These are phyloP conservation scores for Betula pendula DNA, from an alignment of 306 rosid genomes.

Conservation along the genomic window DNA sequence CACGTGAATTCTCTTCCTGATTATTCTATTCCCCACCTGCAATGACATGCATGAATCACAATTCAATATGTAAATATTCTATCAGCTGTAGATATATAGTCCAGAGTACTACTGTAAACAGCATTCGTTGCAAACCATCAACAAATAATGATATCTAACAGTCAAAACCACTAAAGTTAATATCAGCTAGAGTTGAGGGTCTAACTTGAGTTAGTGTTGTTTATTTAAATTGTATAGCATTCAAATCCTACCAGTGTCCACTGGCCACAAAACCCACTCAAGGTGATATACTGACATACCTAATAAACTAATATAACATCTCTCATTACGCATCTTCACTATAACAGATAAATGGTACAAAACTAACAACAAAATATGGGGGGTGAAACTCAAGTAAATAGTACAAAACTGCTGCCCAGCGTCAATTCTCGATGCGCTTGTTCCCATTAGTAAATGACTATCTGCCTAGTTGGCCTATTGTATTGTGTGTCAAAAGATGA, in stretches of 20 bases:
- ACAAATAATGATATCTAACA: background rate
- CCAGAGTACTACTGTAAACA: background rate
- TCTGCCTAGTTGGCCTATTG: background rate
- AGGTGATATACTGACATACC: background rate
- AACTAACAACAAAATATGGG: background rate
- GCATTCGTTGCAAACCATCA: background rate
- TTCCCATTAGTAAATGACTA: background rate
- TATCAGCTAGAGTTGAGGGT: no score
- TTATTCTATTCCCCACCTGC: constrained; percentile 77
- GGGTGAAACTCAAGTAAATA: background rate
- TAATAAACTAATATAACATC: background rate
- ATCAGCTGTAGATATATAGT: background rate
- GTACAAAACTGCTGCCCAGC: background rate
- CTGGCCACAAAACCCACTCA: background rate
- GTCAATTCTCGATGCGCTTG: background rate
- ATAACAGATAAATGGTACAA: background rate
- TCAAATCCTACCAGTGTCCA: background rate
- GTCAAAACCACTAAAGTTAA: background rate
- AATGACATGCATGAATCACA: background rate
- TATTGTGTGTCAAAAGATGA: no score
- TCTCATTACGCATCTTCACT: background rate
- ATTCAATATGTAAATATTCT: background rate
- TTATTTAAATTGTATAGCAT: background rate
- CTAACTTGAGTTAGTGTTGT: no score
- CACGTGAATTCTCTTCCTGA: constrained; percentile 86